These are phyloP conservation scores for Ophryocystis elektroscirrha DNA, from an alignment of 169 alveolate genomes.

Conservation along the genomic window DNA sequence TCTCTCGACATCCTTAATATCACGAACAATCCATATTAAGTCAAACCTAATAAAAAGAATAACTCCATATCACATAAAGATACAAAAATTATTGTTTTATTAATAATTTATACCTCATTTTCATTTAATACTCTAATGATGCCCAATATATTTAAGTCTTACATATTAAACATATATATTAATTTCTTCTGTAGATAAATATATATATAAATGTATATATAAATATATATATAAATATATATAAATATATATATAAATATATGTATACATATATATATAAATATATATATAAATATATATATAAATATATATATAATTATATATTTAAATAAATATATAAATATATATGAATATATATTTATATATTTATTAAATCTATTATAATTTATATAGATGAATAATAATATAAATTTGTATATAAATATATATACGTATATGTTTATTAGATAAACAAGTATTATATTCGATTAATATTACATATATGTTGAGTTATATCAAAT, in stretches of 20 bases:
- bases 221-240: not conserved
- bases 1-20: slow-evolving; percentile 64
- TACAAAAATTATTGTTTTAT: not conserved
- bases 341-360: too few species aligned
- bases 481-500: not conserved
- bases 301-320: too few species aligned
- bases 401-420: not conserved
- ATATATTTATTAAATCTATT: too few species aligned
- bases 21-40: slow-evolving; percentile 81
- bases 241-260: not conserved
- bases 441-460: too few species aligned
- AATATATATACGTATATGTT: not conserved
- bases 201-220: too few species aligned
- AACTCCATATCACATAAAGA: not conserved
- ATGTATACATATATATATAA: too few species aligned
- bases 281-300: too few species aligned
- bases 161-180: not conserved
- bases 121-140: not conserved
- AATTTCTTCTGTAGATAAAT: not conserved
- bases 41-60: slow-evolving; percentile 70
- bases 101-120: not conserved
- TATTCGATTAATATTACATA: not conserved
- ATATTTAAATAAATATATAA: too few species aligned
- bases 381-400: slow-evolving; percentile 3
- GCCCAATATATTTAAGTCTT: not conserved